Percentiles rank a stretch among this genome's conserved stretches.
Evolutionary conservation across 2,329 filamentous ascomycete genomes (phyloP).

Genomic region (Kalaharituber pfeilii): DNA sequence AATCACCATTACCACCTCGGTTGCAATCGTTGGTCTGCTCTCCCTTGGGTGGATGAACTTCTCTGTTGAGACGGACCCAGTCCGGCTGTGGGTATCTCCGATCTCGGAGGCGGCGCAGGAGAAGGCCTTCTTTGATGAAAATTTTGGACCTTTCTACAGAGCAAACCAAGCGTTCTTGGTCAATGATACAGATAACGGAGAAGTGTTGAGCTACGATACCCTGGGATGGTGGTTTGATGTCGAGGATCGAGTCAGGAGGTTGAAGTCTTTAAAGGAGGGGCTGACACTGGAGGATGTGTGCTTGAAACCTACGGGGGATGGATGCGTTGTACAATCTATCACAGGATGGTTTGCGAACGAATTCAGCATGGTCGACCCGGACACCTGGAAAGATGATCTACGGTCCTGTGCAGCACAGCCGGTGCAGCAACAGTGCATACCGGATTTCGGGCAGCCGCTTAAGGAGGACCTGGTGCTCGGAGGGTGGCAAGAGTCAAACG

Average conservation of each 20-base stretch:
- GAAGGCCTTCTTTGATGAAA: slow-evolving; percentile 80
- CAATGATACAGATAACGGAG: slow-evolving; percentile 58
- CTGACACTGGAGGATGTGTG: slow-evolving; percentile 68
- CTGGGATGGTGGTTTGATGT: slow-evolving; percentile 87
- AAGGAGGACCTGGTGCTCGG: slow-evolving; percentile 74
- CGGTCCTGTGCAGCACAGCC: slow-evolving; percentile 60
- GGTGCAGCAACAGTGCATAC: slow-evolving; percentile 65
- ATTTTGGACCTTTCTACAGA: slow-evolving; percentile 91
- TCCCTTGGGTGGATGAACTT: slow-evolving; percentile 82
- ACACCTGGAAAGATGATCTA: slow-evolving; percentile 56
- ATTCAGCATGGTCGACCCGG: slow-evolving; percentile 41
- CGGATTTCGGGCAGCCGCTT: slow-evolving; percentile 75
- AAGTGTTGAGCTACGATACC: slow-evolving; percentile 74
- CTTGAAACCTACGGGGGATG: slow-evolving; percentile 78
- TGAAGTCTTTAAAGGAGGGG: slow-evolving; percentile 52
- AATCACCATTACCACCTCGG: slow-evolving; percentile 58
- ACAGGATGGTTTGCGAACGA: slow-evolving; percentile 68
- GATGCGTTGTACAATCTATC: slow-evolving; percentile 86
- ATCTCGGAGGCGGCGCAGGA: slow-evolving; percentile 78
- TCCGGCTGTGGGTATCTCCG: slow-evolving; percentile 90
- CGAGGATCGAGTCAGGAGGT: slow-evolving; percentile 54
- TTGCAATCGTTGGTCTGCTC: slow-evolving; percentile 59
- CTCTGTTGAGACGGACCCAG: slow-evolving; percentile 75
- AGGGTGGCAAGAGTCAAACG: slow-evolving; percentile 48
- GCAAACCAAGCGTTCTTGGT: slow-evolving; percentile 87